Conservation (phyloP, 2,329 filamentous ascomycete genomes). For the Microdochium nivale region DNA sequence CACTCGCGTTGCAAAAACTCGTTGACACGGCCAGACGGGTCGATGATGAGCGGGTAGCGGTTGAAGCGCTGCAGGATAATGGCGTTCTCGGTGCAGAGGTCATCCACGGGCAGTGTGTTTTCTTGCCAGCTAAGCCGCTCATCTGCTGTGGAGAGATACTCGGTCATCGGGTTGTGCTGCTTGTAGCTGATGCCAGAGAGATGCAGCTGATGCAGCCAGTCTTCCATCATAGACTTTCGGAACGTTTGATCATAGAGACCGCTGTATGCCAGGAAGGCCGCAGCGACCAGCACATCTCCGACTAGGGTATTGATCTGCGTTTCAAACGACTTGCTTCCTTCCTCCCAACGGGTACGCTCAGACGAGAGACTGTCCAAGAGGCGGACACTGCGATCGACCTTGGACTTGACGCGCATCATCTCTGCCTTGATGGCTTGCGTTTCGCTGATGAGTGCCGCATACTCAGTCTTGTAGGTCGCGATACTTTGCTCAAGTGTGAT, state of each 20-base stretch:
- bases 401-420: slow-evolving; percentile 94
- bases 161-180: slow-evolving; percentile 85
- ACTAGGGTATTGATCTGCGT: slow-evolving; percentile 95
- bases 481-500: slow-evolving; percentile 80
- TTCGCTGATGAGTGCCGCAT: slow-evolving; percentile 91
- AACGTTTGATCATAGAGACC: slow-evolving; percentile 98
- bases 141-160: slow-evolving; percentile 94
- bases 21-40: slow-evolving; percentile 87
- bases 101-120: slow-evolving; percentile 86
- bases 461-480: slow-evolving; percentile 90
- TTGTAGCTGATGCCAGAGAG: slow-evolving; percentile 93
- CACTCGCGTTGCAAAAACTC: slow-evolving; percentile 94
- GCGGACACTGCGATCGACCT: slow-evolving; percentile 92
- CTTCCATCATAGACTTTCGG: slow-evolving; percentile 94
- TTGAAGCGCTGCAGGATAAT: slow-evolving; percentile 98
- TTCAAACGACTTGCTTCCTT: slow-evolving; percentile 95
- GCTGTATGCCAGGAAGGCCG: slow-evolving; percentile 92
- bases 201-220: slow-evolving; percentile 90
- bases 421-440: slow-evolving; percentile 95
- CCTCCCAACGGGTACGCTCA: slow-evolving; percentile 89
- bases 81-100: slow-evolving; percentile 96
- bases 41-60: slow-evolving; percentile 94
- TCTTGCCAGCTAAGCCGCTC: slow-evolving; percentile 93
- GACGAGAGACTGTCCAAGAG: slow-evolving; percentile 92
- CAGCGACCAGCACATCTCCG: slow-evolving; percentile 91